Evolutionary conservation across 2,329 filamentous ascomycete species (phyloP).

Genomic region (Colletotrichum musae): DNA sequence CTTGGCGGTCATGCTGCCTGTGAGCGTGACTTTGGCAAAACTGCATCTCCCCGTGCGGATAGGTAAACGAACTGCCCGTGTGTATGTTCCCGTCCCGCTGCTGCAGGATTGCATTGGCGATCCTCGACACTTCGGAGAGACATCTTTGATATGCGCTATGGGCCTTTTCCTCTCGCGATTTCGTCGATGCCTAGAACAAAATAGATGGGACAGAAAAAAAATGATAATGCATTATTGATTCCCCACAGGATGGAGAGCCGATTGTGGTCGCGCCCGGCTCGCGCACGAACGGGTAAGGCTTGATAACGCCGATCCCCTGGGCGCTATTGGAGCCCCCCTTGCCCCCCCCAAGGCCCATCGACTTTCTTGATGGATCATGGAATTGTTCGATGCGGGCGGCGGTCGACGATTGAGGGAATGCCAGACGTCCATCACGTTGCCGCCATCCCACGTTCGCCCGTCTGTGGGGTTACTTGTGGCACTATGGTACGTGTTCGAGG

Average conservation of each 20-base stretch:
- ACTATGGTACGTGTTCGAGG: not conserved
- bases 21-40: no score
- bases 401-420: not conserved
- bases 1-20: constrained; percentile 13
- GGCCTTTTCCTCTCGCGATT: no score
- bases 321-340: not conserved
- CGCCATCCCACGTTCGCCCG: not conserved
- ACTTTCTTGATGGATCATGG: not conserved
- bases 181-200: no score
- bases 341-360: no score
- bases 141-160: no score
- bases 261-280: no score
- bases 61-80: no score
- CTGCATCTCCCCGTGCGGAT: no score
- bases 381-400: not conserved
- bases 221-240: no score
- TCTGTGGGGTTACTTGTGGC: not conserved
- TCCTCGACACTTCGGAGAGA: no score
- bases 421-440: not conserved
- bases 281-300: not conserved
- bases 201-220: no score
- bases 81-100: not conserved
- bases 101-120: not conserved
- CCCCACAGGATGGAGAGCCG: no score
- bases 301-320: not conserved